Conservation (phyloP, 1,139 yeast genomes). For the Hanseniaspora sp. region DNA sequence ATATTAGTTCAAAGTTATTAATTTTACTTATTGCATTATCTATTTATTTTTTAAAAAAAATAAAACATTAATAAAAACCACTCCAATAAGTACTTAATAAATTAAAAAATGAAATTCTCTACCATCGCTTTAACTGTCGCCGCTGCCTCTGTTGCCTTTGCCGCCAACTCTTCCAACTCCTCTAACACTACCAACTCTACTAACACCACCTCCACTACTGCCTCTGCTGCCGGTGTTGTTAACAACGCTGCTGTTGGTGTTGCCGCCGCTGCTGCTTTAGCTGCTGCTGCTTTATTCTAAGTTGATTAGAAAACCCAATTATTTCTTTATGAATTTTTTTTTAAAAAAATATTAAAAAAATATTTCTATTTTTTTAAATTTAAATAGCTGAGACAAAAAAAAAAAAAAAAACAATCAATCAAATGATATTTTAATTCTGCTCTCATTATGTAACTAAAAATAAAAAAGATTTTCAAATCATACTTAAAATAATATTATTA, state of each 20-base stretch:
- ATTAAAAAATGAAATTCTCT: slow-evolving; percentile 43
- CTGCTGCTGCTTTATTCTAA: slow-evolving; percentile 44
- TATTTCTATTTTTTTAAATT: not conserved
- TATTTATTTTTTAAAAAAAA: too few relatives aligned
- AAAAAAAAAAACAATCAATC: not conserved
- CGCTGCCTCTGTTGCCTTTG: slow-evolving; percentile 41
- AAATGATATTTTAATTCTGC: not conserved
- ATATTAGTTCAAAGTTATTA: too few relatives aligned
- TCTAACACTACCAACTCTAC: slow-evolving; percentile 20
- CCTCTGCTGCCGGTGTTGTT: slow-evolving; percentile 36
- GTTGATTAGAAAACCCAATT: slow-evolving; percentile 5
- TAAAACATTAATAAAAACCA: slow-evolving; percentile 2
- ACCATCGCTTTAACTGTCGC: slow-evolving; percentile 37
- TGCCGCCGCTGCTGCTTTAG: slow-evolving; percentile 45
- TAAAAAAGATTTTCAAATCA: not conserved
- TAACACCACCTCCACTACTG: slow-evolving; percentile 29
- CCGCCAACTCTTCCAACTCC: slow-evolving; percentile 30
- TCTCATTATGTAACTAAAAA: not conserved
- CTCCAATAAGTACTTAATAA: not conserved
- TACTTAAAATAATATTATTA: not conserved
- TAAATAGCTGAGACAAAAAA: not conserved
- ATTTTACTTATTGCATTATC: too few relatives aligned
- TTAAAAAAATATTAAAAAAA: not conserved
- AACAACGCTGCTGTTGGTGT: slow-evolving; percentile 16
- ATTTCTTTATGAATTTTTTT: not conserved